Conservation (phyloP, 148 eudicot genomes). For the Chenopodium formosanum region DNA sequence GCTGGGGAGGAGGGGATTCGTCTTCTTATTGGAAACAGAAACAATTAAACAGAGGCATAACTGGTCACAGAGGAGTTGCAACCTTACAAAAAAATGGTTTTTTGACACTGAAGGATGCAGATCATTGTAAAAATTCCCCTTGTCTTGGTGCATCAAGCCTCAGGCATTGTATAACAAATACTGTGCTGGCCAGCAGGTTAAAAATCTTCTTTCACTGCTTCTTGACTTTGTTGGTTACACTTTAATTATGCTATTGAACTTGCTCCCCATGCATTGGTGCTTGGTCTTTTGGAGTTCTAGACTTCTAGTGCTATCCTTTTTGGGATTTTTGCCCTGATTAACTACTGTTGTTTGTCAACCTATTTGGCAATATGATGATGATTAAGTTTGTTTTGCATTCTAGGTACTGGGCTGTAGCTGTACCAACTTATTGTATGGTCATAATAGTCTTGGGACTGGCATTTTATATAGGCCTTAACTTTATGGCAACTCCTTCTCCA, state of each 20-base stretch:
- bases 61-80: too few species aligned
- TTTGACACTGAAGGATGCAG: too few species aligned
- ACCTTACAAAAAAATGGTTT: too few species aligned
- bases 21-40: too few species aligned
- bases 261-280: background rate
- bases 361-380: background rate
- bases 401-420: constrained; percentile 94
- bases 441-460: constrained; percentile 50
- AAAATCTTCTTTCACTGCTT: background rate
- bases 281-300: background rate
- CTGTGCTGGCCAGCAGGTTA: background rate
- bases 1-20: too few species aligned
- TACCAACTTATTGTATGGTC: constrained; percentile 70
- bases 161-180: background rate
- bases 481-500: constrained; percentile 79
- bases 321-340: background rate
- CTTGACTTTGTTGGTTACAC: background rate
- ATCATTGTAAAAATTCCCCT: too few species aligned
- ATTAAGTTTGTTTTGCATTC: background rate
- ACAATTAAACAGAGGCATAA: background rate
- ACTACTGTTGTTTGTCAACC: background rate
- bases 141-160: background rate
- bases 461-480: constrained; percentile 85
- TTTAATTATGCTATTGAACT: background rate
- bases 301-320: background rate